Evolutionary conservation across 768 basidiomycete species (phyloP).

Genomic region (Kwoniella dendrophila): DNA sequence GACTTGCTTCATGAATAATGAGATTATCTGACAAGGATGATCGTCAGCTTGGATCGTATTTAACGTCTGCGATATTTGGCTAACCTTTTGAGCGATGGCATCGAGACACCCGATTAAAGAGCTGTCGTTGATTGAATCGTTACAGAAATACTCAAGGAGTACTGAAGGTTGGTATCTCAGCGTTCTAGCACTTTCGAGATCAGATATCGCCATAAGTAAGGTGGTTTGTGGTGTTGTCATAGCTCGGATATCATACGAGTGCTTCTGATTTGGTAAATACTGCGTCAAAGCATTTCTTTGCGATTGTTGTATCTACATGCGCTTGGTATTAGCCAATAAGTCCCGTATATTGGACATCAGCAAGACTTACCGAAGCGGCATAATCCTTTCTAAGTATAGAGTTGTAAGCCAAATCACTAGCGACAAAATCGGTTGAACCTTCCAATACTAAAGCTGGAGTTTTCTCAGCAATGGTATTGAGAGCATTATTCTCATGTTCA

Average conservation of each 20-base stretch:
- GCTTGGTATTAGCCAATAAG: background rate
- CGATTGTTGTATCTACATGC: slow-evolving; percentile 66
- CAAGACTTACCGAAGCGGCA: slow-evolving; percentile 46
- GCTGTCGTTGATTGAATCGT: slow-evolving; percentile 78
- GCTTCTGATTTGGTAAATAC: slow-evolving; percentile 64
- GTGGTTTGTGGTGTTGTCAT: slow-evolving; percentile 81
- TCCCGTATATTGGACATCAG: background rate
- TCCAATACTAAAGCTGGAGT: slow-evolving; percentile 84
- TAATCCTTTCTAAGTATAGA: slow-evolving; percentile 83
- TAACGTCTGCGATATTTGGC: slow-evolving; percentile 16
- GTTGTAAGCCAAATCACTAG: slow-evolving; percentile 89
- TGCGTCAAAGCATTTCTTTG: slow-evolving; percentile 69
- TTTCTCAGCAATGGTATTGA: slow-evolving; percentile 78
- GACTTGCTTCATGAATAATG: slow-evolving; percentile 71
- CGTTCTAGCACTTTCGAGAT: slow-evolving; percentile 84
- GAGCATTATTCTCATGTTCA: slow-evolving; percentile 74
- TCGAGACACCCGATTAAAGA: slow-evolving; percentile 78
- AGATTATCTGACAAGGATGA: slow-evolving; percentile 66
- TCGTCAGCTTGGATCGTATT: slow-evolving; percentile 4
- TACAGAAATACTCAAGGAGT: slow-evolving; percentile 81
- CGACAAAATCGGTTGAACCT: slow-evolving; percentile 75
- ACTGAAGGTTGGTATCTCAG: slow-evolving; percentile 77
- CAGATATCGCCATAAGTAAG: slow-evolving; percentile 80
- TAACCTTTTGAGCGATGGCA: slow-evolving; percentile 79
- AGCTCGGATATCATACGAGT: slow-evolving; percentile 69